Conservation (phyloP, 192 early-diverging fungal species). For the Backusella tuberculispora region DNA sequence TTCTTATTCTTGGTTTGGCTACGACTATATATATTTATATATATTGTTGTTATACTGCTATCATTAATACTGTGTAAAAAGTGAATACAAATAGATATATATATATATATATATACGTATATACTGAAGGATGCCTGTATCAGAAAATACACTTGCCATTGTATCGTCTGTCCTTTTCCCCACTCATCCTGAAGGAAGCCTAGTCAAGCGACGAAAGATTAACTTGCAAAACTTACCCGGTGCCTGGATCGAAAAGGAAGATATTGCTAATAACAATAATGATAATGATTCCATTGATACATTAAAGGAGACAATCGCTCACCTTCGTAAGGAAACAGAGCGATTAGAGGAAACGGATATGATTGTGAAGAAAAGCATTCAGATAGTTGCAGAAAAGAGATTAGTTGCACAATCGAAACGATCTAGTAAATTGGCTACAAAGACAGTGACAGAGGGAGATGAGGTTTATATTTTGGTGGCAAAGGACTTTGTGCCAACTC, state of each 20-base stretch:
- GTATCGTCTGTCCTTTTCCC: slow-evolving; percentile 16
- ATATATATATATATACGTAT: too few relatives aligned
- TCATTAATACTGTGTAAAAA: too few relatives aligned
- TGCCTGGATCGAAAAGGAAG: slow-evolving; percentile 19
- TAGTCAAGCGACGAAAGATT: slow-evolving; percentile 7
- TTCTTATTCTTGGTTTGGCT: neutral
- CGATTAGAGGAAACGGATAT: slow-evolving; percentile 33
- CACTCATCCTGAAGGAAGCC: neutral
- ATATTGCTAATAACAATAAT: too few relatives aligned
- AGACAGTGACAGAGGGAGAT: neutral
- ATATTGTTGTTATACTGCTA: neutral
- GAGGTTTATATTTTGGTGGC: slow-evolving; percentile 18
- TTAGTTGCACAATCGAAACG: slow-evolving; percentile 18
- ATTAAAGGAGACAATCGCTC: slow-evolving; percentile 27
- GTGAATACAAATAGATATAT: neutral
- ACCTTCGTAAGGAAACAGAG: slow-evolving; percentile 30
- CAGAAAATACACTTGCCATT: slow-evolving; percentile 14
- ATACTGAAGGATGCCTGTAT: slow-evolving; percentile 10
- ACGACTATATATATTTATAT: slow-evolving; percentile 7
- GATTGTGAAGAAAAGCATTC: slow-evolving; percentile 35
- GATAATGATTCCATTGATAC: neutral
- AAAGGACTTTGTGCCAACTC: neutral
- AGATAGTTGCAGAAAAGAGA: slow-evolving; percentile 27
- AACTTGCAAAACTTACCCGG: slow-evolving; percentile 18
- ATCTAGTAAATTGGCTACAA: neutral